Evolutionary conservation across 139 green algal genomes (phyloP), one percentile per base, ranked within the genome.

Genomic region (Chlamydomonas sp.): DNA sequence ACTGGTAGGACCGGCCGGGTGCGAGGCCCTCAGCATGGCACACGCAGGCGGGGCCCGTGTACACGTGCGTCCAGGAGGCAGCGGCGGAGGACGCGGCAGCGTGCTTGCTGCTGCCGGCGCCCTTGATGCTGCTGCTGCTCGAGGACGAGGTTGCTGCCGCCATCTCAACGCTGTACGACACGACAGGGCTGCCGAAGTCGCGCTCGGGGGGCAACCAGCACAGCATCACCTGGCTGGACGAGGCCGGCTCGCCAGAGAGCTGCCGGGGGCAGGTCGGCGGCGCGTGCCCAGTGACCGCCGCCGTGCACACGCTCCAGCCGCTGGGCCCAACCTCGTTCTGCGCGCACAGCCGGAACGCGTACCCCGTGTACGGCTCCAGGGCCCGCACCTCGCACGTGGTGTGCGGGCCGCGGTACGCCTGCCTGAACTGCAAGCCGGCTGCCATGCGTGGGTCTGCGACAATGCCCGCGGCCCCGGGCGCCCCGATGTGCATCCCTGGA

Each of bases 131-230:
- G 4, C 31, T 63, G 60, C 59, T 31, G 49, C 68, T 16, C 76
- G 68, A 20, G 64, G 17, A 58, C 74, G 63, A 4, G 0, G 63
- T 68, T 15, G 15, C 86, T 5, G 61, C 9, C 63, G 85, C 79
- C 79, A 89, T 90, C 57, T 96, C 93, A 79, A 95, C 63, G 72
- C 91, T 84, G 83, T 96, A 96, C n/a, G 79, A 63, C 1, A 81
- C 89, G 1, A 96, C 87, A 1, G 89, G 17, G 0, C 90, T 76
- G 4, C 94, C 94, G 49, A 94, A 85, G 77, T 95, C 92, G 7
- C 64, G 58, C 16, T 49, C 68, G 0, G 94, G 94, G 75, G 81
- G 66, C 61, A 72, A 7, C 94, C 94, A 96, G 60, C 20, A 58
- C 59, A 95, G 6, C 14, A 66, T 20, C 0, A 94, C 18, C 67